Evolutionary conservation across 2,329 filamentous ascomycete species (phyloP), one percentile per base, ranked within the genome.

Genomic region (Fusarium ramigenum): DNA sequence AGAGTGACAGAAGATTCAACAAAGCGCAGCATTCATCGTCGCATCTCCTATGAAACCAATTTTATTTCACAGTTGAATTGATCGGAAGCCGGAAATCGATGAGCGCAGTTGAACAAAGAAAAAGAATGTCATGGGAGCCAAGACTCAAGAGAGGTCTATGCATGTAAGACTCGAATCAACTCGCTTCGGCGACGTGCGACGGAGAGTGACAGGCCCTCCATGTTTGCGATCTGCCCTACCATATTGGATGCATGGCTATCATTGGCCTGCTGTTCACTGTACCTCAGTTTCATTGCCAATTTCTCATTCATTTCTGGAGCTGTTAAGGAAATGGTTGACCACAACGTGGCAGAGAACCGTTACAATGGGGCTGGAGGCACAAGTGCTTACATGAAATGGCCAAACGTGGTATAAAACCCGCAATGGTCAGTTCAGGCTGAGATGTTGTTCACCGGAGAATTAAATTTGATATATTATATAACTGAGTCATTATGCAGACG

Each of bases 151-250:
- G 47, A 66, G 70, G 54, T 64, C 54, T 56, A 73, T 73, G 70
- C 70, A 73, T 59, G 70, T 72, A 63, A 73, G 70, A 71, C 70
- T 73, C 34, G 50, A 62, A 50, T 56, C 46, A 64, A 63, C 59
- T 42, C 63, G 44, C 43, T 50, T 50, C 18, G 61, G 32, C 42
- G 44, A 67, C 43, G 49, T 37, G 49, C 50, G 34, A 69, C 63
- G 43, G 59, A 57, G 59, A 52, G 43, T 30, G 49, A 56, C 49
- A 69, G 54, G 37, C 32, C 49, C 46, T 67, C 58, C 34, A 40
- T 53, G 21, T 32, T n/a, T 37, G 37, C 28, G n/a, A 37, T 23
- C 28, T 52, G 39, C 46, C 32, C 28, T 47, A 32, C 53, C 43
- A 50, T 46, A 30, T 44, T 23, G 34, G 32, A 28, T 32, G 28